phyloP scores from a whole-genome alignment of 2,329 filamentous ascomycete species.

The Trichoderma koningiopsis region DNA sequence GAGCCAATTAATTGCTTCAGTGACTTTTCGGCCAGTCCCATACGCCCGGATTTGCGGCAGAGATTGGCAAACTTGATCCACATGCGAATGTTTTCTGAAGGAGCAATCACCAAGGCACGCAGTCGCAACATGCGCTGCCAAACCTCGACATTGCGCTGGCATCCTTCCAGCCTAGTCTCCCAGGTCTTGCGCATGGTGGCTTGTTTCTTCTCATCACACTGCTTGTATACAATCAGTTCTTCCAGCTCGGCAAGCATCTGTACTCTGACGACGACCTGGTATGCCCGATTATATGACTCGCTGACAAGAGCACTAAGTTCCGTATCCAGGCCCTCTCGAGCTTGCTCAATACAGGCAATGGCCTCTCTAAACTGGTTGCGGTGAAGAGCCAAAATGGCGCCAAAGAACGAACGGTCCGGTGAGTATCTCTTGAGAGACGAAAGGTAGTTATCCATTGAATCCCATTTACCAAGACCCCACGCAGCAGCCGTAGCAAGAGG shows the following conservation, averaged over 20 bases:
- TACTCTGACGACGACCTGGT: slow-evolving; percentile 95
- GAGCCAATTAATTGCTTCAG: slow-evolving; percentile 84
- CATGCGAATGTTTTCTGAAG: slow-evolving; percentile 95
- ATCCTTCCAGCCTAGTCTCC: slow-evolving; percentile 92
- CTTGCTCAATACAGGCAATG: slow-evolving; percentile 84
- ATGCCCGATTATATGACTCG: slow-evolving; percentile 96
- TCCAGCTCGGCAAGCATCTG: slow-evolving; percentile 99
- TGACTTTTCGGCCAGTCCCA: slow-evolving; percentile 93
- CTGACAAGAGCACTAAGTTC: slow-evolving; percentile 95
- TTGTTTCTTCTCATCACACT: slow-evolving; percentile 85
- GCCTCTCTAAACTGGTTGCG: slow-evolving; percentile 95
- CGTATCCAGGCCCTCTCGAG: slow-evolving; percentile 89
- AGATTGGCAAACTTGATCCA: slow-evolving; percentile 99
- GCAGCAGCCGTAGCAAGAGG: slow-evolving; percentile 92
- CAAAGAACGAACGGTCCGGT: slow-evolving; percentile 95
- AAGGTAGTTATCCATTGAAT: slow-evolving; percentile 96
- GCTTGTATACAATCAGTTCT: slow-evolving; percentile 97
- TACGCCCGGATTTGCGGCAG: slow-evolving; percentile 92
- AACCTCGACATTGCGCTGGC: slow-evolving; percentile 94
- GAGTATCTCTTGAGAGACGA: slow-evolving; percentile 92
- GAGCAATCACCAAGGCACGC: slow-evolving; percentile 85
- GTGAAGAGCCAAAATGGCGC: slow-evolving; percentile 91
- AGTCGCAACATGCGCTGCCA: slow-evolving; percentile 99
- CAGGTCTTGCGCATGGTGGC: slow-evolving; percentile 90
- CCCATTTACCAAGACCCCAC: slow-evolving; percentile 96